Evolutionary conservation across 345 rosid genomes (phyloP), one percentile per base, ranked within the genome.

Genomic region (Kernera saxatilis): DNA sequence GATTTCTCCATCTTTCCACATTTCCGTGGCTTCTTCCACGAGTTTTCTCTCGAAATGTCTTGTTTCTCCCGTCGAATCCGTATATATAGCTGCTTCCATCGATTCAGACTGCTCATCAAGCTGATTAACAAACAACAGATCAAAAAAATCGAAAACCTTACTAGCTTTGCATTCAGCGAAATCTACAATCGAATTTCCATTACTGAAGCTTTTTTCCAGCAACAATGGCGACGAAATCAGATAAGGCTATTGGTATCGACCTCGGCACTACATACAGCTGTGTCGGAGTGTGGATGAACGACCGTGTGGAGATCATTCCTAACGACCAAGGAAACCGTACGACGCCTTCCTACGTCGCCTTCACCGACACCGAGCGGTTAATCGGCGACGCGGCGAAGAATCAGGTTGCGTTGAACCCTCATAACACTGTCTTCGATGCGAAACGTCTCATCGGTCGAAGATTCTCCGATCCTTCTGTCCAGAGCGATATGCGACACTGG

Each of bases 341-440:
- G 14, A 76, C 80, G 0, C 83, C 80, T 5, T 80, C 83, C 0
- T 80, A 80, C 26, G 83, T 80, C 0, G 86, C 86, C 5, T 81
- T 83, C 71, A 79, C 81, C 36, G 83, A 82, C 14, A 66, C 83
- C 0, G 84, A 82, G 60, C 52, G 85, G 14, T 14, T 82, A 23
- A 82, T 82, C 39, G 85, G 85, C 0, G 85, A 82, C 15, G 83
- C 85, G 0, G 85, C 85, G 19, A 84, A 84, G 79, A 84, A 82
- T 59, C 85, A 83, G 27, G 86, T 82, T 2, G 86, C 86, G 27
- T 74, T 83, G 77, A 81, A 83, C 33, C 88, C 86, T 4, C 74
- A 81, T 13, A 84, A 82, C 77, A 84, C 88, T 1, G 84, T 83
- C 2, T 83, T 83, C 72, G 84, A 82, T 6, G 84, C 84, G 2